phyloP scores from a whole-genome alignment of 345 rosid genomes.

The Carallia brachiata region DNA sequence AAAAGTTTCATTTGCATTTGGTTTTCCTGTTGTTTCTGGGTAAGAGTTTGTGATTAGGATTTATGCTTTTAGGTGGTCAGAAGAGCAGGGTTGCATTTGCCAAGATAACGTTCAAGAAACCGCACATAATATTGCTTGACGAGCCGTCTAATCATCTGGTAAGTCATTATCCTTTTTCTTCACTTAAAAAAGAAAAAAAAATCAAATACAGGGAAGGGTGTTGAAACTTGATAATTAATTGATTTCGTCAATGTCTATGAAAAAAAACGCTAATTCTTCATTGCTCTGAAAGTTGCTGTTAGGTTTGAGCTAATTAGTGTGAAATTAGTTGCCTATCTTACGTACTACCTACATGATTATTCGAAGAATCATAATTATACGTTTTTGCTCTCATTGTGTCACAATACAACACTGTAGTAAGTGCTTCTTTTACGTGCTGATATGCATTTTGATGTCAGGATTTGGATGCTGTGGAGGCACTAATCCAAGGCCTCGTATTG shows the following conservation, averaged over 20 bases:
- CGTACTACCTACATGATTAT: too few relatives aligned
- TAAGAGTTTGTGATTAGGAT: constrained; percentile 3
- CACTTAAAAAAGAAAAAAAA: background rate
- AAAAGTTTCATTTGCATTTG: background rate
- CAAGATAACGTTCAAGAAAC: constrained; percentile 97
- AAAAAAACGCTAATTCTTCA: too few relatives aligned
- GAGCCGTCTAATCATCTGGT: constrained; percentile 99
- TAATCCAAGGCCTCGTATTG: constrained; percentile 94
- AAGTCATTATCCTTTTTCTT: constrained; percentile 38
- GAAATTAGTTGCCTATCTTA: too few relatives aligned
- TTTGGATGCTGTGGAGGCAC: constrained; percentile 98
- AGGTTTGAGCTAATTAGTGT: too few relatives aligned
- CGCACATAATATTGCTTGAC: constrained; percentile 92
- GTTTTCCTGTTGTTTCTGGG: background rate
- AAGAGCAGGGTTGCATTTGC: constrained; percentile 99
- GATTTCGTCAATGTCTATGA: background rate
- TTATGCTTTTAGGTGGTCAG: constrained; percentile 71
- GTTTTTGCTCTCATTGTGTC: too few relatives aligned
- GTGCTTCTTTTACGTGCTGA: constrained; percentile 2
- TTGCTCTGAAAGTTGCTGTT: too few relatives aligned
- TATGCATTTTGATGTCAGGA: constrained; percentile 49
- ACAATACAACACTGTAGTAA: background rate
- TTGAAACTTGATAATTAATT: background rate
- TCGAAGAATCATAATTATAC: too few relatives aligned
- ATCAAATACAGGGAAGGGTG: background rate